Conservation (phyloP, 805 yeast genomes). For the Metschnikowia lachancei region DNA sequence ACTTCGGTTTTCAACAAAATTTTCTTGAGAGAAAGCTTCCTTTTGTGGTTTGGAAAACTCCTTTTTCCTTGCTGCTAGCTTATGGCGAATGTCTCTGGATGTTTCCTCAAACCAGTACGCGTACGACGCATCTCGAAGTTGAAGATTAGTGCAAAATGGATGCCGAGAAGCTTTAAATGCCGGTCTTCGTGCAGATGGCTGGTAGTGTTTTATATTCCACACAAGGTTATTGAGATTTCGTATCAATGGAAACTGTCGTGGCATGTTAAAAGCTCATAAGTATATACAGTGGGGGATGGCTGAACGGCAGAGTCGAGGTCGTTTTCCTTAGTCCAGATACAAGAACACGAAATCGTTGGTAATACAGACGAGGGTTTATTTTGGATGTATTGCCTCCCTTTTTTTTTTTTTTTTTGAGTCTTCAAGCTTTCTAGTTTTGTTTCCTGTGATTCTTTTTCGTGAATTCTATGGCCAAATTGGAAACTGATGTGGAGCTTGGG, state of each 20-base stretch:
- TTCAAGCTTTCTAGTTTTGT: background rate
- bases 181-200: slow-evolving; percentile 13
- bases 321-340: background rate
- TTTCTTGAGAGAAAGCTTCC: background rate
- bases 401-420: no score
- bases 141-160: slow-evolving; percentile 19
- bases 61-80: slow-evolving; percentile 2
- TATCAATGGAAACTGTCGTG: slow-evolving; percentile 16
- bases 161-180: slow-evolving; percentile 17
- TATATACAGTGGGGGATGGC: background rate
- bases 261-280: slow-evolving; percentile 12
- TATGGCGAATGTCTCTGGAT: slow-evolving; percentile 13
- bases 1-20: background rate
- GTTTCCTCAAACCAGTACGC: slow-evolving; percentile 19
- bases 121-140: slow-evolving; percentile 19
- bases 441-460: background rate
- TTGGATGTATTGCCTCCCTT: no score
- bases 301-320: background rate
- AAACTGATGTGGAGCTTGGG: background rate
- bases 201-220: slow-evolving; percentile 18
- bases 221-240: slow-evolving; percentile 13
- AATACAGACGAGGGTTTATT: no score
- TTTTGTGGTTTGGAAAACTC: background rate
- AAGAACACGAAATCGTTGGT: background rate
- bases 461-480: background rate